Conservation (phyloP, 2,329 filamentous ascomycete genomes). For the Pseudogymnoascus sp. region DNA sequence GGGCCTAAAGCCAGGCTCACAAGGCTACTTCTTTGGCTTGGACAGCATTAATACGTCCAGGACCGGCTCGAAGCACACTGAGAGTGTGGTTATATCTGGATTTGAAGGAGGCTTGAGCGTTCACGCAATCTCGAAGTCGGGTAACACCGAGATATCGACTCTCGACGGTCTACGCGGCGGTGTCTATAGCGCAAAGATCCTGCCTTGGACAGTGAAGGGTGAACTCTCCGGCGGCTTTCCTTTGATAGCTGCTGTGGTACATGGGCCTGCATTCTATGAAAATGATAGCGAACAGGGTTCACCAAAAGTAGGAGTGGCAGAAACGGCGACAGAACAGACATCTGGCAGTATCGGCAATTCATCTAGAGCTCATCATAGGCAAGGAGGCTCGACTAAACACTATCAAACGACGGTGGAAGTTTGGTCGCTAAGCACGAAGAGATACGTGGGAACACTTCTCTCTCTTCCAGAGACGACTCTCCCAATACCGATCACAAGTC, state of each 20-base stretch:
- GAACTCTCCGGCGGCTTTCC: conserved; percentile 51
- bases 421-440: conserved; percentile 72
- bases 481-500: conserved; percentile 42
- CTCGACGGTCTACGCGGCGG: conserved; percentile 71
- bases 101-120: conserved; percentile 75
- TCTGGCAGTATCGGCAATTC: conserved; percentile 14
- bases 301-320: conserved; percentile 2
- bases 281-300: conserved; percentile 18
- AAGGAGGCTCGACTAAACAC: conserved; percentile 28
- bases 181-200: conserved; percentile 73
- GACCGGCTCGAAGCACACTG: conserved; percentile 27
- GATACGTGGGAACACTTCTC: conserved; percentile 64
- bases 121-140: conserved; percentile 63
- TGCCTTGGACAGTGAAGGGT: conserved; percentile 56
- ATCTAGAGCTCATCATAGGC: conserved; percentile 14
- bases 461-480: conserved; percentile 55
- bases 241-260: conserved; percentile 69
- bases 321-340: conserved; percentile 11
- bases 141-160: conserved; percentile 59
- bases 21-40: conserved; percentile 73
- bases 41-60: conserved; percentile 53
- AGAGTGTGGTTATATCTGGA: conserved; percentile 67
- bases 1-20: conserved; percentile 54
- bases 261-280: conserved; percentile 56
- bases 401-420: conserved; percentile 87